Evolutionary conservation across 768 basidiomycete species (phyloP), one percentile per base, ranked within the genome.

Genomic region (Dictyophora rubrovolvata): DNA sequence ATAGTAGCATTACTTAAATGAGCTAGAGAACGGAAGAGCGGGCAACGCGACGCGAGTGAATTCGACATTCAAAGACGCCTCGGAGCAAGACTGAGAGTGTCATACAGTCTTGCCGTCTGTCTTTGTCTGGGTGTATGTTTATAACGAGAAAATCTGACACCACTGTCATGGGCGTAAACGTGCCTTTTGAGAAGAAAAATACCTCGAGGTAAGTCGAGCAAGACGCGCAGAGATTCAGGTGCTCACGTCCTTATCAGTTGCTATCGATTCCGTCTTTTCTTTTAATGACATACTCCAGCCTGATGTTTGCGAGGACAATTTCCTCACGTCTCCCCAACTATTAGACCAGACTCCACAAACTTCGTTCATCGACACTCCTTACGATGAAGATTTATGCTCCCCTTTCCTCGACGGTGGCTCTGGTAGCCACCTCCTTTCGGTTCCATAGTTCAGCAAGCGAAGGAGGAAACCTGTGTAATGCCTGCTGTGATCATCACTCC

Each of bases 401-500:
- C 56, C 56, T n/a, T 34, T 58, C 49, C 3, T n/a, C 23, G 56
- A 23, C 17, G 56, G 50, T 58, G 56, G 50, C 56, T 58, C 56
- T 17, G 49, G 48, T 34, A 59, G 57, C 57, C 57, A 10, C 42
- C 42, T 42, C 57, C 52, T 14, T 59, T 59, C 23, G 57, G 57
- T 37, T 47, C 57, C 57, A 51, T 36, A 0, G 48, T 52, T 1
- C 50, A 1, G 23, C 28, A 36, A 5, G 11, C 5, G 14, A 35
- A 51, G 22, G 42, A 46, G 42, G 42, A 42, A n/a, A 42, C 42
- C 14, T n/a, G 42, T 42, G n/a, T 42, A n/a, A 2, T 14, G 11
- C 42, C n/a, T 12, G 11, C 28, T 7, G 28, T 28, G 28, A 28
- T 7, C 7, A 28, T 28, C 28, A 28, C 42, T 55, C 54, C 16